These are phyloP conservation scores for Noccaea caerulescens DNA, from an alignment of 345 rosid species.

Conservation along the genomic window DNA sequence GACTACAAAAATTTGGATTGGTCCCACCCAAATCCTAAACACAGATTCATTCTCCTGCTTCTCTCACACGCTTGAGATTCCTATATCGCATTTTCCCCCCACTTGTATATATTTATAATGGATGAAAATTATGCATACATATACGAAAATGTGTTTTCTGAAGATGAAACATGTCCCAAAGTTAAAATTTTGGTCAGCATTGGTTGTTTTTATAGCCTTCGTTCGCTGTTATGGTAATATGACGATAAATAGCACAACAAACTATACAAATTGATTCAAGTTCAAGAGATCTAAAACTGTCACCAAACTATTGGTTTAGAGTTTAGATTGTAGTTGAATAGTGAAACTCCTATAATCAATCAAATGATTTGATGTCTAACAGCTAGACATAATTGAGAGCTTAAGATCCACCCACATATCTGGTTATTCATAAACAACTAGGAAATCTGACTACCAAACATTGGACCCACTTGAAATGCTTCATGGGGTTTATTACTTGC, in stretches of 20 bases:
- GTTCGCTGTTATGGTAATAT: too few species aligned
- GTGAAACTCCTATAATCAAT: constrained; percentile 14
- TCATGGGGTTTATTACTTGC: constrained; percentile 23
- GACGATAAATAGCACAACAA: neutral
- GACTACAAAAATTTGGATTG: constrained; percentile 18
- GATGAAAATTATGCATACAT: too few species aligned
- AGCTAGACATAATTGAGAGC: neutral
- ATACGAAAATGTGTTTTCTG: too few species aligned
- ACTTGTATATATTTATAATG: too few species aligned
- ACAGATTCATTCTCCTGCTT: constrained; percentile 8
- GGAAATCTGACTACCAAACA: constrained; percentile 29
- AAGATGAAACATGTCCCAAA: too few species aligned
- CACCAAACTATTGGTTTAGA: constrained; percentile 6
- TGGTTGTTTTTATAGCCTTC: too few species aligned
- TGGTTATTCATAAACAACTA: constrained; percentile 31
- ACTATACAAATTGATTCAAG: neutral
- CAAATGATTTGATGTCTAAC: constrained; percentile 27
- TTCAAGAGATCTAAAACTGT: neutral
- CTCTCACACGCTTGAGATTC: constrained; percentile 6
- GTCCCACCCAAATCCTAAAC: constrained; percentile 36
- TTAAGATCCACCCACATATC: constrained; percentile 22
- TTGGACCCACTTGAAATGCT: constrained; percentile 40
- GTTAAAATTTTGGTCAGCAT: too few species aligned
- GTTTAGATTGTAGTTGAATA: constrained; percentile 17
- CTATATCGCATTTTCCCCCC: neutral